Base-by-base conservation (phyloP, 192 early-diverging fungal species). In the Gaertneriomyces semiglobifer region DNA sequence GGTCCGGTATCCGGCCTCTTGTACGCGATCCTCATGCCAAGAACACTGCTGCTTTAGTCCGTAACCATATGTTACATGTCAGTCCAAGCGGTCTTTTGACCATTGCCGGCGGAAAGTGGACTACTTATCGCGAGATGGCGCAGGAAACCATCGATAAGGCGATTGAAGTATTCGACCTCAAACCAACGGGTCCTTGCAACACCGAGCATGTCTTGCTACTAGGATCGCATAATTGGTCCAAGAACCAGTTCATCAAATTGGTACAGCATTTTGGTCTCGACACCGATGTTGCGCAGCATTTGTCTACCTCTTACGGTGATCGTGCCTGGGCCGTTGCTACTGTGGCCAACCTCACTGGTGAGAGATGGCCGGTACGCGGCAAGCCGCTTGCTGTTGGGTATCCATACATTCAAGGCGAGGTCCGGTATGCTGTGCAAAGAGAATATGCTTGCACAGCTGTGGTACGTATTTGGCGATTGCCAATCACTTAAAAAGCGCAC, bases 71-170 rank as follows among this genome's bases (percentile, higher is more conserved):
- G 89, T 93, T 98, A 72, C 85, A 95, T 76, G 90, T 90, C 16
- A 88, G 86, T 19, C 77, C 81, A 33, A 83, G 80, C 53, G 91
- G 90, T 5, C 71, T 98, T 60, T 76, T 98, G 63, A 96, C 95
- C 4, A 94, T 98, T 77, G 93, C 95, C 41, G 95, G 95, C 66
- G 95, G 95, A 62, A 98, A 98, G 72, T 98, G 95, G 95, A 98
- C 95, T 3, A 98, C 95, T 0, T 98, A 96, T 80, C 88, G 95
- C 62, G 88, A 89, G 62, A 98, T 98, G 95, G 94, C 95, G 44
- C 83, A 90, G 65, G 95, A 98, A 69, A 95, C 94, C 0, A 82
- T 98, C 62, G 94, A 98, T 75, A 74, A 76, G 63, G 95, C 95
- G 4, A 84, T 96, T 63, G 70, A 89, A 62, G 80, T 82, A 47